A percentile compares a stretch with the other conserved stretches of the same genome.
Evolutionary conservation across 2,329 filamentous ascomycete species (phyloP).

Genomic region (Diaporthe sp.): DNA sequence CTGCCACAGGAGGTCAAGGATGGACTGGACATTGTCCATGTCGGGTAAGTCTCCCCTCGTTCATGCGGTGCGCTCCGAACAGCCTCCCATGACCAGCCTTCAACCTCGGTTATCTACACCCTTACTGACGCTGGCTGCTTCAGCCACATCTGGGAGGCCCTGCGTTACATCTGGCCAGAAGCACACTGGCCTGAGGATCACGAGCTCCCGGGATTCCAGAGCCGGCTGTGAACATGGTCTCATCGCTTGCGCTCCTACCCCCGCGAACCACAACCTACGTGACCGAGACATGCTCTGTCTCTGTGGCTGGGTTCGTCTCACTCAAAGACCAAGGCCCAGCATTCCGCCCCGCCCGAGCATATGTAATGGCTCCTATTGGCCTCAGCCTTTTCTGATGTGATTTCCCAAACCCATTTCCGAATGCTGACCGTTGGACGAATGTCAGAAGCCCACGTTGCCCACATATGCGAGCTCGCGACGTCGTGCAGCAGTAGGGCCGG

Average conservation of each 20-base stretch:
- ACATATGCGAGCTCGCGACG: conserved; percentile 41
- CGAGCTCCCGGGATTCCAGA: conserved; percentile 78
- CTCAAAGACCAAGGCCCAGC: conserved; percentile 23
- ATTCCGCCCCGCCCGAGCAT: conserved; percentile 29
- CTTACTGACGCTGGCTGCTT: conserved; percentile 44
- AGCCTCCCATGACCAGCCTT: conserved; percentile 27
- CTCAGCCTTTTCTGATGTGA: conserved; percentile 1
- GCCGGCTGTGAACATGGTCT: conserved; percentile 72
- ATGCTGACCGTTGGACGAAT: conserved; percentile 38
- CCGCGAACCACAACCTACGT: conserved; percentile 34
- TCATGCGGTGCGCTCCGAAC: conserved; percentile 54
- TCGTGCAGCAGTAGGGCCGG: conserved; percentile 41
- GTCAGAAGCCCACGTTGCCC: conserved; percentile 41
- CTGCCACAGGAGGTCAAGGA: conserved; percentile 90
- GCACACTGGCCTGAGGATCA: conserved; percentile 84
- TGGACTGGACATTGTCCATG: conserved; percentile 89
- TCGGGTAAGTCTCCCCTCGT: conserved; percentile 74
- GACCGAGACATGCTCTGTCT: conserved; percentile 40
- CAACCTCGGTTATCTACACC: conserved; percentile 43
- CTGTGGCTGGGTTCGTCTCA: conserved; percentile 36
- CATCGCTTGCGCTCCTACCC: conserved; percentile 32
- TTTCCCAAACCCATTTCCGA: conserved; percentile 26
- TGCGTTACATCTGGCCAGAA: conserved; percentile 93
- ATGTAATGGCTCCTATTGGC: conserved; percentile 28
- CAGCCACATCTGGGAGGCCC: conserved; percentile 94